Conservation (phyloP, 2,329 filamentous ascomycete genomes). For the Penicillium digitatum region DNA sequence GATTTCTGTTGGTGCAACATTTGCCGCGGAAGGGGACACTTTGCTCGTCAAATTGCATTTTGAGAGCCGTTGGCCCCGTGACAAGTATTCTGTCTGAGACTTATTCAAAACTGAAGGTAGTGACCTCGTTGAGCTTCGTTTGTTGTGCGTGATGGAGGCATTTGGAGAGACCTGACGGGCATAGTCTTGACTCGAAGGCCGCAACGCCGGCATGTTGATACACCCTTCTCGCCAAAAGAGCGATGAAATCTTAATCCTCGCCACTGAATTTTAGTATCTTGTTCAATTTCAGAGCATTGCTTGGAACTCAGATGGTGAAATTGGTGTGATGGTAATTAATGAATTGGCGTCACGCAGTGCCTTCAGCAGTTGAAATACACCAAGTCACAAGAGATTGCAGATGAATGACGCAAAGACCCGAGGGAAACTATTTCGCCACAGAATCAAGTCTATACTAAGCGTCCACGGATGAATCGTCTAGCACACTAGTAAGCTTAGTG, state of each 20-base stretch:
- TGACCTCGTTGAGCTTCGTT: neutral
- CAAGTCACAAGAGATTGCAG: neutral
- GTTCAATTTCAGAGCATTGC: neutral
- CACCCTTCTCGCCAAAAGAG: neutral
- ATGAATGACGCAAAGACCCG: neutral
- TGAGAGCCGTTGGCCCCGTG: neutral
- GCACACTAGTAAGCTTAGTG: neutral
- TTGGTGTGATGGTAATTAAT: neutral
- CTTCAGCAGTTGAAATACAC: neutral
- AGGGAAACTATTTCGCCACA: neutral
- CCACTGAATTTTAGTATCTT: neutral
- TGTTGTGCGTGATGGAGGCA: neutral
- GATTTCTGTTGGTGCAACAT: constrained; percentile 47
- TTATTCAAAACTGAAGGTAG: neutral
- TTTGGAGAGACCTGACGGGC: neutral
- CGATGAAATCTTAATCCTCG: neutral
- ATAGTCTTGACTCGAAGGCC: constrained; percentile 1
- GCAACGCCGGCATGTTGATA: constrained; percentile 1
- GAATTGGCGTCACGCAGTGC: neutral
- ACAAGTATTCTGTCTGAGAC: neutral
- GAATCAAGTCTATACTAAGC: neutral
- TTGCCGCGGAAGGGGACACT: constrained; percentile 27
- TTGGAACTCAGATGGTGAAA: neutral
- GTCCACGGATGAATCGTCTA: neutral
- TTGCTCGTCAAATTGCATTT: neutral